Conservation (phyloP, 2,329 filamentous ascomycete species). For the Ophiocordyceps unilateralis region DNA sequence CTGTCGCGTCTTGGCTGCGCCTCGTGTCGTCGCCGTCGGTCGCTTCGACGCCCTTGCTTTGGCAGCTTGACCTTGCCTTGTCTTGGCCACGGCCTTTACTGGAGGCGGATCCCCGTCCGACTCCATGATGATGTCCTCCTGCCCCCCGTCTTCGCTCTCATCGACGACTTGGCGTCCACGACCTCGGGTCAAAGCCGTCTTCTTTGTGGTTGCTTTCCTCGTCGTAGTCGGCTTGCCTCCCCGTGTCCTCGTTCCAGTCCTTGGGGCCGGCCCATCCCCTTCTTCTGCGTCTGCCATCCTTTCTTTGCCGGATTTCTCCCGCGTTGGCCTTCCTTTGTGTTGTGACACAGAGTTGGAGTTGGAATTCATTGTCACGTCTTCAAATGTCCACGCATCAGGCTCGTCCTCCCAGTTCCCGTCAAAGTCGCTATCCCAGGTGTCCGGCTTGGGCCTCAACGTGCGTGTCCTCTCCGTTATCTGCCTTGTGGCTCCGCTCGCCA, state of each 20-base stretch:
- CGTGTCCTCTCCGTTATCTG: constrained; percentile 17
- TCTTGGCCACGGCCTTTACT: constrained; percentile 19
- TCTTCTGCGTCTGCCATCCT: constrained; percentile 5
- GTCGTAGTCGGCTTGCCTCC: constrained; percentile 12
- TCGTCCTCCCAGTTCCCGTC: constrained; percentile 77
- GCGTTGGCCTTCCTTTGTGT: constrained; percentile 3
- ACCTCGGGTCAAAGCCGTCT: constrained; percentile 15
- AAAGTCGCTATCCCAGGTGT: constrained; percentile 75
- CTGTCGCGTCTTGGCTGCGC: constrained; percentile 11
- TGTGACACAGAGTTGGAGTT: constrained; percentile 4
- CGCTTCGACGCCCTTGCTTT: constrained; percentile 3
- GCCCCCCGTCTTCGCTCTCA: constrained; percentile 24
- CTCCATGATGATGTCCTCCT: constrained; percentile 34
- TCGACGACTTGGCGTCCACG: constrained; percentile 20
- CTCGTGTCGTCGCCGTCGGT: constrained; percentile 3
- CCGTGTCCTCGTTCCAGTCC: constrained; percentile 11
- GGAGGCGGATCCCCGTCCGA: constrained; percentile 29
- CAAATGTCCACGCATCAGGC: constrained; percentile 35
- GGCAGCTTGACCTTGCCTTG: constrained; percentile 7
- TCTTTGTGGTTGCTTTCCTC: constrained; percentile 27
- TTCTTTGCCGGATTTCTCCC: constrained; percentile 6
- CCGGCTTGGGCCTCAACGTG: constrained; percentile 55
- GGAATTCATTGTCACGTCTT: constrained; percentile 4
- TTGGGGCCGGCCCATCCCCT: constrained; percentile 11
- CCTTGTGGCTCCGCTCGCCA: constrained; percentile 37